phyloP scores from a whole-genome alignment of 2,329 filamentous ascomycete species.

The Cryphonectria carpinicola region DNA sequence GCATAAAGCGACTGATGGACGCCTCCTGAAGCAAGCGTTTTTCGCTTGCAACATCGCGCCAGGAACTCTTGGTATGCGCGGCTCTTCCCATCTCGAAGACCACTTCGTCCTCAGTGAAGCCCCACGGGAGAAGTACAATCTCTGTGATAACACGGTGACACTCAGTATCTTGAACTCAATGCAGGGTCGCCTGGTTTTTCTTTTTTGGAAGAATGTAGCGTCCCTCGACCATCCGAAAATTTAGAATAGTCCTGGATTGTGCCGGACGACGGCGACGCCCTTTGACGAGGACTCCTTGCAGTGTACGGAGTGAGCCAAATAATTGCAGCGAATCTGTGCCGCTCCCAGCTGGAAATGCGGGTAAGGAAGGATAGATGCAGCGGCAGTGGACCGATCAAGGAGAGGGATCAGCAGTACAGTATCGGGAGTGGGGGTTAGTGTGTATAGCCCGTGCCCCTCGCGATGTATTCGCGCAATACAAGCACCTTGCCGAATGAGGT shows the following conservation, averaged over 20 bases:
- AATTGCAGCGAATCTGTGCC: too few relatives aligned
- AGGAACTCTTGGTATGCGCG: neutral
- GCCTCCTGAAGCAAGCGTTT: conserved; percentile 12
- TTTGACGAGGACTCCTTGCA: neutral
- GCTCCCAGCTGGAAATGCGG: too few relatives aligned
- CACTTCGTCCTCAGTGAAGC: too few relatives aligned
- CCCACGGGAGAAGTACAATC: too few relatives aligned
- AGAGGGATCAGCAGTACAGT: neutral
- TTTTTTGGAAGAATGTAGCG: too few relatives aligned
- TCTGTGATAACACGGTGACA: too few relatives aligned
- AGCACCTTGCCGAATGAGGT: neutral
- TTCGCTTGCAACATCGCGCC: conserved; percentile 22
- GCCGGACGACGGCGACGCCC: neutral
- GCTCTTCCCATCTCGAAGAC: neutral
- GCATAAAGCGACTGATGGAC: neutral
- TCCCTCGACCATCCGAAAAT: neutral
- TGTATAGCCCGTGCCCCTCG: neutral
- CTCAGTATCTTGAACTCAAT: too few relatives aligned
- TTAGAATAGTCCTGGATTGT: neutral
- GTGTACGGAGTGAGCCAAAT: neutral
- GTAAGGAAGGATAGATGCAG: too few relatives aligned
- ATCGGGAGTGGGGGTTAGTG: neutral
- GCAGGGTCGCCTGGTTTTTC: too few relatives aligned
- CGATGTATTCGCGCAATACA: neutral
- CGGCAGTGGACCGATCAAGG: neutral